These are phyloP conservation scores for Orbilia javanica DNA, from an alignment of 2,329 filamentous ascomycete genomes.

Conservation along the genomic window DNA sequence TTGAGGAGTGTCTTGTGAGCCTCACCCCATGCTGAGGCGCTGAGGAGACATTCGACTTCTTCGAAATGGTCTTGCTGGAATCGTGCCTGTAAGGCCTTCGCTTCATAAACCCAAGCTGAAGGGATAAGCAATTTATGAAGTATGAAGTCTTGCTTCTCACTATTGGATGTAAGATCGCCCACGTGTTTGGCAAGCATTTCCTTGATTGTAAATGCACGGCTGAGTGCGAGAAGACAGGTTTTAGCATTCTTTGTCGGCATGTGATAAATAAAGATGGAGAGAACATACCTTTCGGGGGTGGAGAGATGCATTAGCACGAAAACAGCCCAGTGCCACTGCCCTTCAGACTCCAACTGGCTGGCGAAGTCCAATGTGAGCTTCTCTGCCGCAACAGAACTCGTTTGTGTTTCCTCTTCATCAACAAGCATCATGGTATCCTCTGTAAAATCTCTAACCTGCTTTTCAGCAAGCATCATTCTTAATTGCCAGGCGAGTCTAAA, in stretches of 20 bases:
- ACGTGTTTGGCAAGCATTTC: slow-evolving; percentile 81
- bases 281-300: slow-evolving; percentile 65
- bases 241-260: not conserved
- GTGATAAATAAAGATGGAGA: not conserved
- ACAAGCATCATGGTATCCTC: slow-evolving; percentile 65
- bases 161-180: slow-evolving; percentile 73
- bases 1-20: slow-evolving; percentile 86
- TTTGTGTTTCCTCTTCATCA: slow-evolving; percentile 67
- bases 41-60: slow-evolving; percentile 85
- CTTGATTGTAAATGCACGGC: slow-evolving; percentile 76
- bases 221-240: slow-evolving; percentile 59
- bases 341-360: slow-evolving; percentile 73
- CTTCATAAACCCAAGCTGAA: slow-evolving; percentile 83
- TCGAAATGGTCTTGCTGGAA: slow-evolving; percentile 75
- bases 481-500: slow-evolving; percentile 77
- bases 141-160: slow-evolving; percentile 71
- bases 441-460: slow-evolving; percentile 59
- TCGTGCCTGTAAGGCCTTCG: slow-evolving; percentile 81
- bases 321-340: slow-evolving; percentile 77
- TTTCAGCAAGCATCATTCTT: slow-evolving; percentile 60
- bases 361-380: slow-evolving; percentile 76
- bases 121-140: slow-evolving; percentile 78
- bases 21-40: slow-evolving; percentile 79
- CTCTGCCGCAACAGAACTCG: slow-evolving; percentile 72
- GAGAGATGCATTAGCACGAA: slow-evolving; percentile 85